Percentiles rank a stretch among this genome's conserved stretches.
Conservation (phyloP, 495 filamentous ascomycete species). For the Lasiosphaeriaceae sp. region DNA sequence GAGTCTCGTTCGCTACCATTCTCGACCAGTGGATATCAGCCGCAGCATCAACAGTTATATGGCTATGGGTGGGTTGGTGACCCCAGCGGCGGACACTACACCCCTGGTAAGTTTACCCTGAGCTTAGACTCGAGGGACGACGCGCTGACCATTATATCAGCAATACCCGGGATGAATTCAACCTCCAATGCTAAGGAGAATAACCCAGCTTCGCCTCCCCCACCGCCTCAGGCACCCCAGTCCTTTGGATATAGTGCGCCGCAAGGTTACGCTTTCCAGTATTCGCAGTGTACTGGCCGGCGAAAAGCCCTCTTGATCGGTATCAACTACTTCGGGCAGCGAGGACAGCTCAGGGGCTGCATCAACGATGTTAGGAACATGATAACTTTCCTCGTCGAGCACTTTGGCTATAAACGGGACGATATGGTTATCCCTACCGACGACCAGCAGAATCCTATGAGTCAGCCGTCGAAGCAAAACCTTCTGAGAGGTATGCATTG, state of each 20-base stretch:
- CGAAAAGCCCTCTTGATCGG: background rate
- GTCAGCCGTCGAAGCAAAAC: slow-evolving; percentile 92
- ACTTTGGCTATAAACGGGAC: slow-evolving; percentile 90
- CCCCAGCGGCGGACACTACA: no score
- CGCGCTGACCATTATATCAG: no score
- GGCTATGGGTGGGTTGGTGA: no score
- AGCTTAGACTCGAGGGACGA: no score
- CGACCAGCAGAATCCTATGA: slow-evolving; percentile 96
- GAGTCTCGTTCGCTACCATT: no score
- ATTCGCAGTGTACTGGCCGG: slow-evolving; percentile 1
- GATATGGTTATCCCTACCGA: slow-evolving; percentile 98
- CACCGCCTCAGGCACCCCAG: slow-evolving; percentile 56
- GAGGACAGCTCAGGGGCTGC: slow-evolving; percentile 87
- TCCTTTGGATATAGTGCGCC: slow-evolving; percentile 77
- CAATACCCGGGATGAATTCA: no score
- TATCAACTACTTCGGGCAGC: slow-evolving; percentile 92
- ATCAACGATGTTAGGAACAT: slow-evolving; percentile 99
- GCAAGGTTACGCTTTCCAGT: slow-evolving; percentile 70
- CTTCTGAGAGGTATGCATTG: slow-evolving; percentile 97
- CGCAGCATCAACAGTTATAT: no score
- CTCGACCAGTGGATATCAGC: no score
- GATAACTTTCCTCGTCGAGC: slow-evolving; percentile 84
- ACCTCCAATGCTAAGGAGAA: no score
- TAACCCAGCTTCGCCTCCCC: no score
- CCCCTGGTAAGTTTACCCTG: no score